Evolutionary conservation across 2,329 filamentous ascomycete species (phyloP), one percentile per base, ranked within the genome.

Genomic region (Trichoderma breve): DNA sequence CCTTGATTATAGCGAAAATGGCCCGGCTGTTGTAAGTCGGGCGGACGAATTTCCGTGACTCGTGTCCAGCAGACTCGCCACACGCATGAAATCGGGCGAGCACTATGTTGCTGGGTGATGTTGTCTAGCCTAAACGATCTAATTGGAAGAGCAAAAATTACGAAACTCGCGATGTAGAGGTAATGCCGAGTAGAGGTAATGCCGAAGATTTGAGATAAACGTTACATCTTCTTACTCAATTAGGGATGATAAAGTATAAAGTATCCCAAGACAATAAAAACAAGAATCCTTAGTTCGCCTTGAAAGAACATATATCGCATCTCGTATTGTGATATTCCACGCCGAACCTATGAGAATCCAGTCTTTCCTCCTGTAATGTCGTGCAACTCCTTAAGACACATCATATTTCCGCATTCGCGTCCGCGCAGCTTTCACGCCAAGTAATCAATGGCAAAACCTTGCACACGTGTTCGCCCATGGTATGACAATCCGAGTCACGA

Each of bases 401-500:
- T 43, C 60, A 51, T 24, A 51, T 51, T 39, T 62, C 34, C 32
- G 60, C 60, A 62, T 62, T 62, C 34, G 14, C 24, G 15, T 43
- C 58, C 21, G n/a, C 30, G n/a, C 57, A 60, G 57, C 57, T 51
- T 24, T 12, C n/a, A 21, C 43, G 43, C 43, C 43, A 51, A 51
- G 43, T 51, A 51, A 51, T 51, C 34, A 61, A 63, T 28, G n/a
- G 14, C 55, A 47, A 3, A 3, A 26, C 11, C 18, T 7, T 11
- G 61, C 61, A 28, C 61, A 63, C 61, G 61, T 63, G 61, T 39
- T 63, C 26, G 7, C 15, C 9, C 21, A 30, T 30, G 39, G 61
- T 63, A 63, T 63, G 61, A 63, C 61, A 63, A 47, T n/a, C 61
- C 26, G 36, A 47, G 61, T 63, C 61, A 63, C 61, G 61, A 36